Evolutionary conservation across 1,139 yeast genomes (phyloP).

Genomic region (Dujonia santamariae): DNA sequence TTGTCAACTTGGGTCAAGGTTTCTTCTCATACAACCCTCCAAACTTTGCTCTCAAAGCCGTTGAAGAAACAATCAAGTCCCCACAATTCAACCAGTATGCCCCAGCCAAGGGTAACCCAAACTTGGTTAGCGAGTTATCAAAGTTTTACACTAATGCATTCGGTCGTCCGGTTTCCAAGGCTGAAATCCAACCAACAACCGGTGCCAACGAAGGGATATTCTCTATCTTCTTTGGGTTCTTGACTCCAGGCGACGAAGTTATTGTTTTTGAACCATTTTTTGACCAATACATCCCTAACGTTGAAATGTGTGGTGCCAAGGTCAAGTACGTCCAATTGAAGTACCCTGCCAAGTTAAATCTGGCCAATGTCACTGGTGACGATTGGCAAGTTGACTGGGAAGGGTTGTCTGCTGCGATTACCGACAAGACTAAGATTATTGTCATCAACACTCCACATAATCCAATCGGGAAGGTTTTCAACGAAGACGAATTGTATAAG

Average conservation of each 20-base stretch:
- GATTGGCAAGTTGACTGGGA: constrained; percentile 88
- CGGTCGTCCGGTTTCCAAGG: constrained; percentile 55
- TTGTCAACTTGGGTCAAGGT: constrained; percentile 92
- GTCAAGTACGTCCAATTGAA: constrained; percentile 81
- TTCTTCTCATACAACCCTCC: constrained; percentile 96
- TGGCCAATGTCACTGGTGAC: constrained; percentile 66
- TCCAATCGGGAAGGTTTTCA: constrained; percentile 90
- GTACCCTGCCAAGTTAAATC: constrained; percentile 73
- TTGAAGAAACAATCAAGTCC: constrained; percentile 65
- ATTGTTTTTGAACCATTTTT: constrained; percentile 97
- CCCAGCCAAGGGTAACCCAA: constrained; percentile 83
- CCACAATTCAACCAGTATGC: constrained; percentile 89
- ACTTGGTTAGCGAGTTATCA: constrained; percentile 65
- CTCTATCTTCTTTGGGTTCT: constrained; percentile 77
- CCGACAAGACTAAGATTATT: constrained; percentile 75
- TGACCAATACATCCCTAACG: constrained; percentile 92
- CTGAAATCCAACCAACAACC: constrained; percentile 79
- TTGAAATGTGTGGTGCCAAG: constrained; percentile 89
- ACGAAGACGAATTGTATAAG: constrained; percentile 63
- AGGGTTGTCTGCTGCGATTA: constrained; percentile 66
- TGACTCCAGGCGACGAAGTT: constrained; percentile 89
- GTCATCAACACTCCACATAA: constrained; percentile 94
- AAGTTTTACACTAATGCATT: constrained; percentile 67
- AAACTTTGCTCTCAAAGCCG: constrained; percentile 79
- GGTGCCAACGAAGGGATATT: constrained; percentile 98